phyloP scores from a whole-genome alignment of 2,329 filamentous ascomycete genomes.

The Calonectria leucothoes region DNA sequence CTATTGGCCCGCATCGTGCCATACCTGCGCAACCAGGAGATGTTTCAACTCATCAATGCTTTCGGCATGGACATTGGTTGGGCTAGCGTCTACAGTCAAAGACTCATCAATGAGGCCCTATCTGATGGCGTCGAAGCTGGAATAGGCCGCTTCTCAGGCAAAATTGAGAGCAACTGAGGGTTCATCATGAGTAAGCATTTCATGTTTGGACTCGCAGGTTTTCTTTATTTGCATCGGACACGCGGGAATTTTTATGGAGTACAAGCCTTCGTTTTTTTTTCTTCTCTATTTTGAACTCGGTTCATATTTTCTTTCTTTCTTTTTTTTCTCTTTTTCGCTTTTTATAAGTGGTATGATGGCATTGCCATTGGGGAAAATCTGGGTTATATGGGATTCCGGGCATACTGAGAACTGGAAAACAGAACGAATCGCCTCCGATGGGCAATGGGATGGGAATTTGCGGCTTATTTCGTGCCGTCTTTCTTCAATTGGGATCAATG shows the following conservation, averaged over 20 bases:
- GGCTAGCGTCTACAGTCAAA: slow-evolving; percentile 47
- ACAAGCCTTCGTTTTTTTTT: background rate
- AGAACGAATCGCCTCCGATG: slow-evolving; percentile 16
- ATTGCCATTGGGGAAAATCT: background rate
- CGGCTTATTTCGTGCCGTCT: background rate
- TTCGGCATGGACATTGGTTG: slow-evolving; percentile 54
- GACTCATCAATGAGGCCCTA: slow-evolving; percentile 46
- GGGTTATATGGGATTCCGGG: slow-evolving; percentile 19
- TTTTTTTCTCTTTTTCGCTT: background rate
- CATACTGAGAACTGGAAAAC: slow-evolving; percentile 9
- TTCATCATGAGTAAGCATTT: background rate
- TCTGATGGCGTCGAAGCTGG: slow-evolving; percentile 52
- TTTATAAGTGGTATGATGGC: background rate
- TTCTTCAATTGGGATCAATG: background rate
- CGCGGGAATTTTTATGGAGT: background rate
- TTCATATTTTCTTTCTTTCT: background rate
- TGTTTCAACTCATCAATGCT: slow-evolving; percentile 40
- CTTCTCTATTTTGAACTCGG: background rate
- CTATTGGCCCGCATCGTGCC: slow-evolving; percentile 50
- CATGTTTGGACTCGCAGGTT: background rate
- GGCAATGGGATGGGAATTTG: slow-evolving; percentile 5
- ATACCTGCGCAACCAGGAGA: slow-evolving; percentile 44
- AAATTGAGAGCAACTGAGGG: slow-evolving; percentile 31
- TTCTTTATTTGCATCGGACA: background rate
- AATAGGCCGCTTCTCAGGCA: slow-evolving; percentile 54